Evolutionary conservation across 202 grass and related monocot species (phyloP).

Genomic region (Cymbopogon flexuosus): DNA sequence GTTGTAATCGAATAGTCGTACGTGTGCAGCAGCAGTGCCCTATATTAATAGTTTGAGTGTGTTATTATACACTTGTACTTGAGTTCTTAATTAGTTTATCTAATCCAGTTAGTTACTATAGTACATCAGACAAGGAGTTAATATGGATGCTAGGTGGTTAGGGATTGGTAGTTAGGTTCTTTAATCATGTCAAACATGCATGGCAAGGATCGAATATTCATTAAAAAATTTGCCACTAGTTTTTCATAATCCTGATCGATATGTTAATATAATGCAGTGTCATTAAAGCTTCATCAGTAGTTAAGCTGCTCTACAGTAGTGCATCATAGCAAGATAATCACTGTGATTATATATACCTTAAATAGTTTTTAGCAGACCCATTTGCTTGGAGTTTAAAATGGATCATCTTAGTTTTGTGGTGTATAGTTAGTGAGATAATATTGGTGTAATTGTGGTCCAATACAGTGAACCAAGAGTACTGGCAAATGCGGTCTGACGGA

Average conservation of each 20-base stretch:
- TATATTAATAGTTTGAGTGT: not conserved
- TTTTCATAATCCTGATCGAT: slow-evolving; percentile 17
- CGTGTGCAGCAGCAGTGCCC: not conserved
- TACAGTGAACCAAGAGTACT: slow-evolving; percentile 40
- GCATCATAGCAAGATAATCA: slow-evolving; percentile 22
- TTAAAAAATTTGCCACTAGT: slow-evolving; percentile 24
- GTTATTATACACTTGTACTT: slow-evolving; percentile 27
- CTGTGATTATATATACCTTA: slow-evolving; percentile 31
- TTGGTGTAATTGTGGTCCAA: slow-evolving; percentile 14
- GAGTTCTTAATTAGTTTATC: slow-evolving; percentile 42
- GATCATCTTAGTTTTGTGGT: slow-evolving; percentile 13
- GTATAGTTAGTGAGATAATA: slow-evolving; percentile 19
- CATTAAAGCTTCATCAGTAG: slow-evolving; percentile 9
- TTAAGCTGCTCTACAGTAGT: not conserved
- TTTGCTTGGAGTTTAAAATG: slow-evolving; percentile 27
- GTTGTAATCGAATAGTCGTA: not conserved
- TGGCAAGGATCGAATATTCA: slow-evolving; percentile 25
- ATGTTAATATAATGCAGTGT: not conserved
- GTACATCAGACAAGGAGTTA: slow-evolving; percentile 37
- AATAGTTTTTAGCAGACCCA: slow-evolving; percentile 9
- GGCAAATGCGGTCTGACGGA: slow-evolving; percentile 24
- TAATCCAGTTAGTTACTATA: slow-evolving; percentile 35
- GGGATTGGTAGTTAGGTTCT: slow-evolving; percentile 38
- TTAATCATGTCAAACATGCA: slow-evolving; percentile 49
- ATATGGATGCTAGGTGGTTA: slow-evolving; percentile 44